Conservation (phyloP, 768 basidiomycete genomes). For the Lactarius indigo region DNA sequence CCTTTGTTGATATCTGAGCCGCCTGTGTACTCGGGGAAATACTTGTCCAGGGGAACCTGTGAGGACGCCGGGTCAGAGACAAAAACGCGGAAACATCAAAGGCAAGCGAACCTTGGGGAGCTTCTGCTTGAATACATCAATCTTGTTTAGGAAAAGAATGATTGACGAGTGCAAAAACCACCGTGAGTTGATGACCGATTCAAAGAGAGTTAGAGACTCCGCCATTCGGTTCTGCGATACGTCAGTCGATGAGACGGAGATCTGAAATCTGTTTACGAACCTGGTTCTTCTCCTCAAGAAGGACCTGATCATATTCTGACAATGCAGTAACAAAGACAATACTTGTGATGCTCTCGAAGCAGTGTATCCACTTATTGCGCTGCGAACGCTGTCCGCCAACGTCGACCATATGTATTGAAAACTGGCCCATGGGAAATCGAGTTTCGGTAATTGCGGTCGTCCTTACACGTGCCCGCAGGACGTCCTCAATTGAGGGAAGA, state of each 20-base stretch:
- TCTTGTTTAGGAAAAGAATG: slow-evolving; percentile 68
- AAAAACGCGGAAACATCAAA: too few relatives aligned
- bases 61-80: background rate
- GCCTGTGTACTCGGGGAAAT: slow-evolving; percentile 87
- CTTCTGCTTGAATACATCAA: slow-evolving; percentile 74
- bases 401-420: slow-evolving; percentile 67
- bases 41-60: slow-evolving; percentile 67
- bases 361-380: slow-evolving; percentile 59
- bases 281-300: slow-evolving; percentile 65
- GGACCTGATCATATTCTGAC: slow-evolving; percentile 73
- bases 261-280: slow-evolving; percentile 34
- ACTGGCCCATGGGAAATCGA: slow-evolving; percentile 63
- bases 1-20: slow-evolving; percentile 90
- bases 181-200: slow-evolving; percentile 73
- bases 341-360: slow-evolving; percentile 71
- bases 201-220: slow-evolving; percentile 73
- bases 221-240: slow-evolving; percentile 63
- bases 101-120: slow-evolving; percentile 45
- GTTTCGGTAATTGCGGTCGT: slow-evolving; percentile 91
- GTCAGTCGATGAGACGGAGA: background rate
- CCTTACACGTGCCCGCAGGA: slow-evolving; percentile 83
- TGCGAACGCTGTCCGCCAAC: slow-evolving; percentile 65
- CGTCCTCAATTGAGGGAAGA: slow-evolving; percentile 82
- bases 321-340: slow-evolving; percentile 75
- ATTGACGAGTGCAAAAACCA: slow-evolving; percentile 72